Evolutionary conservation across 164 flowering plant genomes (phyloP), one percentile per base, ranked within the genome.

Genomic region (Macadamia integrifolia): DNA sequence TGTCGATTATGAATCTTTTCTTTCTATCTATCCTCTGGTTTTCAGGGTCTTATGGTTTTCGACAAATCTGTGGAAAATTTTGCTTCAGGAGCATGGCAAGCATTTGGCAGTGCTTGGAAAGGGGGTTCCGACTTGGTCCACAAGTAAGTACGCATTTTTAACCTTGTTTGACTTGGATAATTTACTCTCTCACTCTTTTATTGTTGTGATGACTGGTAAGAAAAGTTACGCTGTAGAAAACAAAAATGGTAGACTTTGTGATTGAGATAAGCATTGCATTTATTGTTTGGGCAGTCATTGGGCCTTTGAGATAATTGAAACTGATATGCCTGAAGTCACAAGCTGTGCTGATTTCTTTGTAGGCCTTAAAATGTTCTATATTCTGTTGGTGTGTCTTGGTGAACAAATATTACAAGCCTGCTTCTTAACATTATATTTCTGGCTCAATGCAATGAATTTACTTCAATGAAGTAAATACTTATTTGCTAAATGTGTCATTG

Each of bases 1-100:
- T 6, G 9, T 15, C 8, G 30, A 29, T 13, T 9, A 6, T 48
- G 9, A 29, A 14, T 3, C 31, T 64, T 35, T 35, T 23, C 9
- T 42, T 13, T 52, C 29, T 29, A 60, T 65, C 31, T 18, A 58
- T 70, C 15, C 15, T 61, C 6, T 42, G 50, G 13, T 3, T 15
- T 32, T 66, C 91, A 95, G 99, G 90, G 97, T 69, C 72, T 95
- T 76, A 95, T 86, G 81, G 98, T 72, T 72, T 18, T 92, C 66
- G 98, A 95, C 75, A 75, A 65, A 71, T 92, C 98, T 9, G 96
- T 95, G 71, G 99, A 95, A 79, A 87, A 77, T 74, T 73, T 95
- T 58, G 87, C 98, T 69, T 87, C 98, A 6, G 98, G 99, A 72
- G 98, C 99, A 71, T 95, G 99, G 99, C 87, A 83, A 56, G 97